Evolutionary conservation across 2,329 filamentous ascomycete genomes (phyloP).

Genomic region (Diplodia mutila): DNA sequence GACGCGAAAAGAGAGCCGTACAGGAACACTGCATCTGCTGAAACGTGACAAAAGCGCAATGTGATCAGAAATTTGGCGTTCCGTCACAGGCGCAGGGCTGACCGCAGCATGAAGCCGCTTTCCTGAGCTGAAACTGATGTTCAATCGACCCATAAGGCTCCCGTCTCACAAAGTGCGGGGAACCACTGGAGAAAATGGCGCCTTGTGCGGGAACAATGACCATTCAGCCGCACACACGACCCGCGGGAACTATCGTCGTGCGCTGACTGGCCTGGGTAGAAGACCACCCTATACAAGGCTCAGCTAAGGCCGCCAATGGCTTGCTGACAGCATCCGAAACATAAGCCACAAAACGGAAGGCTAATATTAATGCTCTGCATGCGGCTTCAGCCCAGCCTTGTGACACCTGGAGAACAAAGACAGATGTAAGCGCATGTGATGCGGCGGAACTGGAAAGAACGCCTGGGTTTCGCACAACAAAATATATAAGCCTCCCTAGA

Average conservation of each 20-base stretch:
- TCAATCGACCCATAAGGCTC: background rate
- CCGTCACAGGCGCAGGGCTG: no score
- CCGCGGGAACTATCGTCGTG: background rate
- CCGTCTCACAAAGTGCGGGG: background rate
- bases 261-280: background rate
- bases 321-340: background rate
- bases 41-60: no score
- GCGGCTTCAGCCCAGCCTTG: background rate
- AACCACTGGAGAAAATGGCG: background rate
- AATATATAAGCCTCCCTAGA: background rate
- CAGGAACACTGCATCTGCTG: no score
- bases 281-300: background rate
- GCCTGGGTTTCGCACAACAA: background rate
- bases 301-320: background rate
- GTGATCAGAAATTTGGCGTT: no score
- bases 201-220: background rate
- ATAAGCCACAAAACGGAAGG: background rate
- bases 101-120: no score
- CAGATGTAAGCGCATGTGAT: background rate
- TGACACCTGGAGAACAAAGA: background rate
- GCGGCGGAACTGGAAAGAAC: background rate
- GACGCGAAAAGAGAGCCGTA: no score
- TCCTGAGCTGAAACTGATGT: background rate
- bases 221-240: background rate
- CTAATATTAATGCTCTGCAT: background rate